phyloP scores from a whole-genome alignment of 345 rosid species.

The Euphorbia tirucalli region DNA sequence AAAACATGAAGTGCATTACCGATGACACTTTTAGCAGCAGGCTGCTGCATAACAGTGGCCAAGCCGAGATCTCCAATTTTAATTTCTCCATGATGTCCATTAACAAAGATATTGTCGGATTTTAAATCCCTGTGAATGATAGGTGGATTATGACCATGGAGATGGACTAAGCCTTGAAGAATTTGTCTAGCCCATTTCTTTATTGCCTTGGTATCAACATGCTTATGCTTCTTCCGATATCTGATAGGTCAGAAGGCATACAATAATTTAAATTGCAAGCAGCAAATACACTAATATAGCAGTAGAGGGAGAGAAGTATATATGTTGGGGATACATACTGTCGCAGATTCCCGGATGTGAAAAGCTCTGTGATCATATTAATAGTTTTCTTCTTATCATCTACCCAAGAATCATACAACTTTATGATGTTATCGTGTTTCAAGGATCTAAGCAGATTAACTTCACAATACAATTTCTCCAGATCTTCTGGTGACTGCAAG shows the following conservation, averaged over 20 bases:
- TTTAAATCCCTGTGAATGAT: slow-evolving; percentile 91
- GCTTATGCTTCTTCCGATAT: slow-evolving; percentile 81
- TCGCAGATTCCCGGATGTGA: slow-evolving; percentile 88
- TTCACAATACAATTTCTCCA: slow-evolving; percentile 73
- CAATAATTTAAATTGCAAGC: not conserved
- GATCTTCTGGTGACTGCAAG: slow-evolving; percentile 61
- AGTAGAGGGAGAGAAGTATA: slow-evolving; percentile 7
- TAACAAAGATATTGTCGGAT: slow-evolving; percentile 89
- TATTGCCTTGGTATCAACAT: slow-evolving; percentile 78
- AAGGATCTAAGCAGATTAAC: slow-evolving; percentile 70
- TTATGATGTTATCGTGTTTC: slow-evolving; percentile 72
- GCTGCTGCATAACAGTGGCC: slow-evolving; percentile 68
- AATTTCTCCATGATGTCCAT: slow-evolving; percentile 93
- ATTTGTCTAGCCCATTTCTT: slow-evolving; percentile 95
- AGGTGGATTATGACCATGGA: slow-evolving; percentile 90
- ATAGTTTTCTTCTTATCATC: slow-evolving; percentile 68
- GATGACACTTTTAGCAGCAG: slow-evolving; percentile 89
- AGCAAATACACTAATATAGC: not conserved
- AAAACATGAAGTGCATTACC: slow-evolving; percentile 35
- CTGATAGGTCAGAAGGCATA: slow-evolving; percentile 34
- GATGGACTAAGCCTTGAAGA: slow-evolving; percentile 73
- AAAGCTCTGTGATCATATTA: slow-evolving; percentile 89
- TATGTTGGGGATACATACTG: slow-evolving; percentile 29
- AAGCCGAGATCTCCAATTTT: slow-evolving; percentile 93
- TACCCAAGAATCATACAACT: slow-evolving; percentile 76